Evolutionary conservation across 23 red algal genomes (phyloP), one percentile per base, ranked within the genome.

Genomic region (Gracilariopsis chorda): DNA sequence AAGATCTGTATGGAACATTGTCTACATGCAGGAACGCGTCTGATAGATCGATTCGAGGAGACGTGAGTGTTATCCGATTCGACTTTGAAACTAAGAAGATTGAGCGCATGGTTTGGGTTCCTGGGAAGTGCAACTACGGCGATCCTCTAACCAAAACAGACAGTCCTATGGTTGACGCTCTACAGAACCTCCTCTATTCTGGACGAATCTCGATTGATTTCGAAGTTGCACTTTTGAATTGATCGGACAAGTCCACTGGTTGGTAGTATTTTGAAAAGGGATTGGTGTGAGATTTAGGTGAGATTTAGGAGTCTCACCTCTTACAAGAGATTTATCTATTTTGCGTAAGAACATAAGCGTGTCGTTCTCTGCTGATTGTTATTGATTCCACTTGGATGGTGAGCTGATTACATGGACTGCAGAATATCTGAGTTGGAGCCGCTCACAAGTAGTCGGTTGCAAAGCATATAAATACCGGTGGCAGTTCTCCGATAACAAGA

Each of bases 111-210:
- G 33, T 57, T 40, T 69, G 82, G 82, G 46, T 71, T 37, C 82
- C 59, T 13, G 82, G 82, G 25, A 69, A 77, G 24, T 20, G 23
- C 45, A 89, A 89, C 51, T 48, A 49, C 16, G 64, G 42, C 36
- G 84, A 77, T 76, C 51, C 53, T 53, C 51, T 89, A 45, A 89
- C 43, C 19, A 89, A 78, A 42, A 76, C 58, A 17, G 84, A 89
- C 1, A 89, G 65, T 19, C 16, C 65, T 60, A 41, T 89, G 29
- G 57, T 10, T 11, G 16, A 57, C 6, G 51, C 62, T 21, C 65
- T 89, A 0, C 16, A 48, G 28, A 4, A 39, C 0, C 59, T 40
- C 23, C 82, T 77, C 10, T 59, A 16, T 77, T 0, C 28, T 47
- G 20, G 84, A 48, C 16, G 23, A 21, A 12, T 60, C 7, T 60